Conservation (phyloP, 2,329 filamentous ascomycete genomes). For the Colletotrichum simmondsii region DNA sequence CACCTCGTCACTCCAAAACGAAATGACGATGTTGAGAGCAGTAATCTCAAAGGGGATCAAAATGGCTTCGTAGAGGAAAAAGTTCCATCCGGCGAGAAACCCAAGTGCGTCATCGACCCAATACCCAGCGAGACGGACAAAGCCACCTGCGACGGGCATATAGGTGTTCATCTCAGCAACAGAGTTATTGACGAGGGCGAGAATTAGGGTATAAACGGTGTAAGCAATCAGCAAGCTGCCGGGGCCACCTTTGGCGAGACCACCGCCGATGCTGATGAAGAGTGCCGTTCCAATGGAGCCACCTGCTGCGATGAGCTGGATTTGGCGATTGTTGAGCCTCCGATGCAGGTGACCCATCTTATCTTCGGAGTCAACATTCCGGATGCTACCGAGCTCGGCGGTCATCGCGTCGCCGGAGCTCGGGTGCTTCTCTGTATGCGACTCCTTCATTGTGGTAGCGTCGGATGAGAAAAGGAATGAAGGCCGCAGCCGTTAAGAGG, state of each 20-base stretch:
- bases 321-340: slow-evolving; percentile 56
- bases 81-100: slow-evolving; percentile 61
- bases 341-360: background rate
- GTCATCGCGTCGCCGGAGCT: background rate
- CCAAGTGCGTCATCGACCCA: slow-evolving; percentile 75
- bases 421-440: background rate
- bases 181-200: slow-evolving; percentile 72
- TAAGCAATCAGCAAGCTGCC: slow-evolving; percentile 69
- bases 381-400: background rate
- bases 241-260: slow-evolving; percentile 56
- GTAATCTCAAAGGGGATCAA: slow-evolving; percentile 57
- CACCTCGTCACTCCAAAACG: slow-evolving; percentile 32
- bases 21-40: slow-evolving; percentile 47
- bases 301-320: slow-evolving; percentile 69
- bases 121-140: slow-evolving; percentile 71
- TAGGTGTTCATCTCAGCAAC: slow-evolving; percentile 73
- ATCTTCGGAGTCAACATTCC: background rate
- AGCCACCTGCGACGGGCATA: slow-evolving; percentile 72
- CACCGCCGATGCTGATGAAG: slow-evolving; percentile 71
- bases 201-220: slow-evolving; percentile 62
- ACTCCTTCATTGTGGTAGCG: background rate
- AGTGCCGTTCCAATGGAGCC: slow-evolving; percentile 68
- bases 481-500: background rate
- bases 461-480: background rate
- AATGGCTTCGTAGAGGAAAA: slow-evolving; percentile 56